Conservation (phyloP, 768 basidiomycete genomes). For the Rubroboletus satanas region DNA sequence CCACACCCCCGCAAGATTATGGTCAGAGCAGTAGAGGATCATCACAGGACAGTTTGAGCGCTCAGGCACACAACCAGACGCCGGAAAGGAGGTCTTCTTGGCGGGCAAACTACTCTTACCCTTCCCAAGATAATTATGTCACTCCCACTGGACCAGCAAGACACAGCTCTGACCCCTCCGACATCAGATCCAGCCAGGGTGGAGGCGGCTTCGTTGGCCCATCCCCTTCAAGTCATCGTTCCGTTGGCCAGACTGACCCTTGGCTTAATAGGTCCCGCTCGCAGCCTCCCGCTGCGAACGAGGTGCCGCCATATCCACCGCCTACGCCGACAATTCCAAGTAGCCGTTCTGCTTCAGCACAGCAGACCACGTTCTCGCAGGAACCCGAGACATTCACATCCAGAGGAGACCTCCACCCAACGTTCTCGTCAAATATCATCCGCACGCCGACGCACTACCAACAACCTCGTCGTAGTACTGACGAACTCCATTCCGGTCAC, state of each 20-base stretch:
- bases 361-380: conserved; percentile 15
- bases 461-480: conserved; percentile 22
- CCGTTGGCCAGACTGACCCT: conserved; percentile 10
- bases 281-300: conserved; percentile 14
- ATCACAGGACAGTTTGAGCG: conserved; percentile 10
- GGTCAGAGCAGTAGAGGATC: conserved; percentile 15
- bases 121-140: conserved; percentile 13
- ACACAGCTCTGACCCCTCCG: conserved; percentile 25
- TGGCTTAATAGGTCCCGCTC: conserved; percentile 21
- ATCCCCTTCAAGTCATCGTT: conserved; percentile 17
- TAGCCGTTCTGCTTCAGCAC: conserved; percentile 10
- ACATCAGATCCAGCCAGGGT: conserved; percentile 8
- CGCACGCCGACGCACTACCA: conserved; percentile 65
- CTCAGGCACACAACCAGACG: conserved; percentile 19
- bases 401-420: conserved; percentile 52
- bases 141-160: conserved; percentile 17
- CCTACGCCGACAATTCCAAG: conserved; percentile 23
- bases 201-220: conserved; percentile 11
- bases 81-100: conserved; percentile 19
- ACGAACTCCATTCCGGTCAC: conserved; percentile 18
- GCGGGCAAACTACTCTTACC: conserved; percentile 19
- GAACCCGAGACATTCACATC: conserved; percentile 48
- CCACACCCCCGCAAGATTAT: conserved; percentile 24
- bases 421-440: conserved; percentile 66
- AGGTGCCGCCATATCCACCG: conserved; percentile 28